These are phyloP conservation scores for Sambucus nigra DNA, from an alignment of 129 eudicot genomes.

Conservation along the genomic window DNA sequence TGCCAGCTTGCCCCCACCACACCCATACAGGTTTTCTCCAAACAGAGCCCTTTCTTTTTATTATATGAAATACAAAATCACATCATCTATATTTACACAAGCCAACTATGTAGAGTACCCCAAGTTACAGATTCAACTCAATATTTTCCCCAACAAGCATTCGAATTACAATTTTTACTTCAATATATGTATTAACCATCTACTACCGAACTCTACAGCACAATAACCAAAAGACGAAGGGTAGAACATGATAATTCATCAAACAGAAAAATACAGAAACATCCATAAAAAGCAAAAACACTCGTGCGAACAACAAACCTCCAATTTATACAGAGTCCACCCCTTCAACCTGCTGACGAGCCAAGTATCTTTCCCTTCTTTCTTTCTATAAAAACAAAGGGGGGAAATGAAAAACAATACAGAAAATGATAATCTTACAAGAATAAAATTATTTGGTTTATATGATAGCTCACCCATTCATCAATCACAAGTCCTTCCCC, in stretches of 20 bases:
- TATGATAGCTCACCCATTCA: constrained; percentile 69
- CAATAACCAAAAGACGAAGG: not conserved
- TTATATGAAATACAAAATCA: no score
- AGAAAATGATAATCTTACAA: not conserved
- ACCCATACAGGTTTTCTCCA: no score
- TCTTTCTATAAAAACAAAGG: constrained; percentile 54
- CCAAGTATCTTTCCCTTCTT: constrained; percentile 88
- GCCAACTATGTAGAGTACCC: no score
- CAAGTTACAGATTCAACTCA: no score
- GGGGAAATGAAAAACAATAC: not conserved
- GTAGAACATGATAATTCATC: constrained; percentile 10
- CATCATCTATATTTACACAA: no score
- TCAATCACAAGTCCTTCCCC: constrained; percentile 93
- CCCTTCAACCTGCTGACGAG: constrained; percentile 86
- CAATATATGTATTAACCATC: no score
- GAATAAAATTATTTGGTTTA: not conserved
- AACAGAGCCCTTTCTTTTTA: no score
- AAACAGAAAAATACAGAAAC: constrained; percentile 1
- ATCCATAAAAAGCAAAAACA: constrained; percentile 2
- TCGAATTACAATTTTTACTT: no score
- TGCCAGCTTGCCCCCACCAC: no score
- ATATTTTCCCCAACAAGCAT: no score
- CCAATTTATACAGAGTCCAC: constrained; percentile 52
- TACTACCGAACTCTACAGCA: no score
- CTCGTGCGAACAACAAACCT: constrained; percentile 4